A percentile compares a stretch with the other conserved stretches of the same genome.
Conservation (phyloP, 805 yeast species). For the Hanseniaspora clermontiae region DNA sequence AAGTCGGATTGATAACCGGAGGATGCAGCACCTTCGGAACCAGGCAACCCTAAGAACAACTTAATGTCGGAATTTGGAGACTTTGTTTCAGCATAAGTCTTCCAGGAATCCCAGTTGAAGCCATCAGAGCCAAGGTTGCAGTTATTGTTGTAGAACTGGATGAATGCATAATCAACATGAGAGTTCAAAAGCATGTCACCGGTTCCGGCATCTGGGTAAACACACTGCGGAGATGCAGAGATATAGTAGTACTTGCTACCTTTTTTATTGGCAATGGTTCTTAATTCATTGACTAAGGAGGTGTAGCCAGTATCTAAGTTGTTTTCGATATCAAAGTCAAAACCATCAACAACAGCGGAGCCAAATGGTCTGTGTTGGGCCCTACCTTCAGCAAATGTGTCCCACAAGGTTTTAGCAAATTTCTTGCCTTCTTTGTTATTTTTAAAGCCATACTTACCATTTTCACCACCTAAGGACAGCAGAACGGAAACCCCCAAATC, state of each 20-base stretch:
- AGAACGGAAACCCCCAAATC: constrained; percentile 62
- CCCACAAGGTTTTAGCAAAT: constrained; percentile 50
- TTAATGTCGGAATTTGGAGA: constrained; percentile 55
- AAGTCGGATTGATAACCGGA: constrained; percentile 47
- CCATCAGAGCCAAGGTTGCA: constrained; percentile 38
- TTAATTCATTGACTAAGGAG: constrained; percentile 39
- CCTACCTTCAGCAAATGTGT: constrained; percentile 50
- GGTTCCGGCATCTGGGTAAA: constrained; percentile 62
- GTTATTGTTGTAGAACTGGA: constrained; percentile 83
- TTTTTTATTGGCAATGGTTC: constrained; percentile 42
- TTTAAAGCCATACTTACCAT: constrained; percentile 75
- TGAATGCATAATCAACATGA: constrained; percentile 64
- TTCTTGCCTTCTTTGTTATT: constrained; percentile 61
- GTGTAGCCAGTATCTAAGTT: constrained; percentile 52
- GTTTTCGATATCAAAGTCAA: constrained; percentile 82
- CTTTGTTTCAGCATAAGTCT: constrained; percentile 38
- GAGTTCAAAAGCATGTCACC: constrained; percentile 48
- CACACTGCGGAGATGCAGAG: constrained; percentile 90
- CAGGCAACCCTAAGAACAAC: constrained; percentile 67
- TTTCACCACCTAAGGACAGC: constrained; percentile 63
- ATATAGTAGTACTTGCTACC: constrained; percentile 50
- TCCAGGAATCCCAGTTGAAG: constrained; percentile 71
- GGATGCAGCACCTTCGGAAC: constrained; percentile 44
- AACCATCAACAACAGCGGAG: constrained; percentile 70
- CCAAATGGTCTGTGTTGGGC: constrained; percentile 56